These are phyloP conservation scores for Serpula lacrymans DNA, from an alignment of 768 basidiomycete genomes.

Conservation along the genomic window DNA sequence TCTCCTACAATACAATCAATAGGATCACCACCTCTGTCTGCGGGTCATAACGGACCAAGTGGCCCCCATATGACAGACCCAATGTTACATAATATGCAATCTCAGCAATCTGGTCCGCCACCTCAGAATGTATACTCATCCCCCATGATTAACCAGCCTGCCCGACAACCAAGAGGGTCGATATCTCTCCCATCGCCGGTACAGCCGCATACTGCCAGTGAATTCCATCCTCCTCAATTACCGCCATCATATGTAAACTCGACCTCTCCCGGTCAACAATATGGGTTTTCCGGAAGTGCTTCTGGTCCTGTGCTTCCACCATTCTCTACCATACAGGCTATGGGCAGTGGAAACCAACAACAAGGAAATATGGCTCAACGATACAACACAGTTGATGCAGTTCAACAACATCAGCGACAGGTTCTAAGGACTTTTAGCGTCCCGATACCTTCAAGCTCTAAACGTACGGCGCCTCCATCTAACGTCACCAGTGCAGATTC, in stretches of 20 bases:
- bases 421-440: slow-evolving; percentile 31
- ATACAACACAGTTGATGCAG: slow-evolving; percentile 47
- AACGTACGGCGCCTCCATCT: slow-evolving; percentile 61
- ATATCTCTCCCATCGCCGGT: slow-evolving; percentile 30
- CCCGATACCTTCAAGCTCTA: slow-evolving; percentile 39
- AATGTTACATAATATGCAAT: slow-evolving; percentile 16
- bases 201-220: slow-evolving; percentile 32
- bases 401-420: slow-evolving; percentile 27
- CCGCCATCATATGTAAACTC: slow-evolving; percentile 43
- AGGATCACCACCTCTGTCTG: slow-evolving; percentile 42
- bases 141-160: slow-evolving; percentile 26
- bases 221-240: slow-evolving; percentile 42
- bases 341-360: slow-evolving; percentile 41
- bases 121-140: slow-evolving; percentile 28
- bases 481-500: slow-evolving; percentile 77
- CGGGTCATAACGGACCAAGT: slow-evolving; percentile 35
- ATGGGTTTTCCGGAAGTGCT: slow-evolving; percentile 33
- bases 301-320: slow-evolving; percentile 63
- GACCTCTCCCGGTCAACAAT: slow-evolving; percentile 22
- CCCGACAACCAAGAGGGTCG: slow-evolving; percentile 31
- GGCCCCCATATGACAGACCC: slow-evolving; percentile 22
- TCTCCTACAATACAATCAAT: slow-evolving; percentile 69
- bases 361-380: slow-evolving; percentile 56
- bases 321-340: slow-evolving; percentile 64
- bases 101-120: slow-evolving; percentile 21